Evolutionary conservation across 768 basidiomycete genomes (phyloP).

Genomic region (Phylloporus sp.): DNA sequence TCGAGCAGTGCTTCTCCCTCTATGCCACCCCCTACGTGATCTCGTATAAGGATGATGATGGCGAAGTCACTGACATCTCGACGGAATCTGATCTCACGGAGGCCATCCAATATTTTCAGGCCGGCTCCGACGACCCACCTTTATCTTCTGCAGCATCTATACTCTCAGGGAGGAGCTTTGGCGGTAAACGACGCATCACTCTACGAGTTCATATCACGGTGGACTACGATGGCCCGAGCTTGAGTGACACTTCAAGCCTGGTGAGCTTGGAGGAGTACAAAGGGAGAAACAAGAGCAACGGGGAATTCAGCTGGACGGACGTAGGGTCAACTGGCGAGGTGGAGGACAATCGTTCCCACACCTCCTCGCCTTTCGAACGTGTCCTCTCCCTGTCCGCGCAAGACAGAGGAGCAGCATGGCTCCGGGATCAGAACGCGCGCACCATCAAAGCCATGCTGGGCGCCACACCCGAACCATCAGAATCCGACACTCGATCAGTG

Average conservation of each 20-base stretch:
- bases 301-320: conserved; percentile 41
- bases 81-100: conserved; percentile 77
- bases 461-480: conserved; percentile 52
- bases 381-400: conserved; percentile 45
- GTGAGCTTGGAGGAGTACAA: conserved; percentile 73
- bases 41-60: conserved; percentile 86
- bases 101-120: conserved; percentile 83
- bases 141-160: conserved; percentile 71
- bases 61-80: conserved; percentile 65
- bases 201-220: conserved; percentile 72
- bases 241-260: conserved; percentile 85
- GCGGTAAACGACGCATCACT: conserved; percentile 70
- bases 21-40: conserved; percentile 67
- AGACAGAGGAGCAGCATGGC: conserved; percentile 75
- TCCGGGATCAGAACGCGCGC: conserved; percentile 76
- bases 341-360: conserved; percentile 54
- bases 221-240: conserved; percentile 87
- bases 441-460: conserved; percentile 60
- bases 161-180: conserved; percentile 60
- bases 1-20: conserved; percentile 82
- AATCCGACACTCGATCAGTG: conserved; percentile 47
- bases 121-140: conserved; percentile 68
- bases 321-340: conserved; percentile 40
- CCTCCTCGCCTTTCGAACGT: conserved; percentile 37
- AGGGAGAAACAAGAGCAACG: conserved; percentile 54